phyloP scores from a whole-genome alignment of 371 early-diverging fungal genomes.

The Rhizopus sp. region DNA sequence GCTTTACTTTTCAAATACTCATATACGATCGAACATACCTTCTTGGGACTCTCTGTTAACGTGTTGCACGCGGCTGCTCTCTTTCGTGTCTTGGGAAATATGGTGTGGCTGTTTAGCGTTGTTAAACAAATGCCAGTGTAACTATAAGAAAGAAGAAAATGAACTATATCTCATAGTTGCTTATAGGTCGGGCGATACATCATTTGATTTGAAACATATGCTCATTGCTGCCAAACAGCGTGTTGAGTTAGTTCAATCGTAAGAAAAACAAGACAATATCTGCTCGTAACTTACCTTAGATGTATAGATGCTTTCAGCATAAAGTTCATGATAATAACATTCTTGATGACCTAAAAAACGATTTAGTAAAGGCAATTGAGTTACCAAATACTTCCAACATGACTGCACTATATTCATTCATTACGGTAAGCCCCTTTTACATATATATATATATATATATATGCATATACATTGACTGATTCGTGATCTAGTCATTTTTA shows the following conservation, averaged over 20 bases:
- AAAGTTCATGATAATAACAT: conserved; percentile 11
- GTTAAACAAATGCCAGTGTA: conserved; percentile 50
- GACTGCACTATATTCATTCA: conserved; percentile 31
- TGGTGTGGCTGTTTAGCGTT: conserved; percentile 59
- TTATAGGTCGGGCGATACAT: conserved; percentile 20
- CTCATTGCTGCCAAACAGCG: conserved; percentile 36
- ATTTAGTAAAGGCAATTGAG: conserved; percentile 28
- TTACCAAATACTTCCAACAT: conserved; percentile 31
- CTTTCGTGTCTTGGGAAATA: conserved; percentile 54
- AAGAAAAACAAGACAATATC: neutral
- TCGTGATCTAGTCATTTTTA: conserved; percentile 31
- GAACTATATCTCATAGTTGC: neutral
- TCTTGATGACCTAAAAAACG: conserved; percentile 22
- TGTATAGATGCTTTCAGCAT: conserved; percentile 20
- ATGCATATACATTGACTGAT: conserved; percentile 1
- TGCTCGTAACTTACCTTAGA: neutral
- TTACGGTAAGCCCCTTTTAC: conserved; percentile 28
- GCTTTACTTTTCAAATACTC: conserved; percentile 48
- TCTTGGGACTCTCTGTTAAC: conserved; percentile 54
- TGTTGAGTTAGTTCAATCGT: conserved; percentile 26
- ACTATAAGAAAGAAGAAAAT: conserved; percentile 5
- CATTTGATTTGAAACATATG: conserved; percentile 35
- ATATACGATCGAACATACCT: conserved; percentile 68
- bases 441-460: no score
- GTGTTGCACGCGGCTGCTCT: conserved; percentile 47